Percentiles rank a stretch among this genome's conserved stretches.
Conservation (phyloP, 352 stramenopile genomes). For the Globisporangium middletonii region DNA sequence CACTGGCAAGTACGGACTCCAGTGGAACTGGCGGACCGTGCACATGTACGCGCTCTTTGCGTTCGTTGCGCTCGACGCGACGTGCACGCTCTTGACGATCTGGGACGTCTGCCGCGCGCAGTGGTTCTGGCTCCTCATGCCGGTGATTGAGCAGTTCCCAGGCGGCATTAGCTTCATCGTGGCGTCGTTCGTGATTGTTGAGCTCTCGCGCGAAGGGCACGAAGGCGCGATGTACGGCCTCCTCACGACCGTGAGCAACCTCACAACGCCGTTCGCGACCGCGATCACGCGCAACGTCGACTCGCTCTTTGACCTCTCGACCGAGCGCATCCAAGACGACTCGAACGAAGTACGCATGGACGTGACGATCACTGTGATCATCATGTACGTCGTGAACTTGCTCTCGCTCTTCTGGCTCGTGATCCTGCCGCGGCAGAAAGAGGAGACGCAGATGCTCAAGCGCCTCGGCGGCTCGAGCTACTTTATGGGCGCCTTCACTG, state of each 20-base stretch:
- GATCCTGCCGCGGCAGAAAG: conserved; percentile 61
- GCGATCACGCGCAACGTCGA: conserved; percentile 38
- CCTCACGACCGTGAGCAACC: conserved; percentile 56
- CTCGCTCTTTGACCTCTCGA: conserved; percentile 32
- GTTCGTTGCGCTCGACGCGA: conserved; percentile 31
- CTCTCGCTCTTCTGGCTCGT: conserved; percentile 42
- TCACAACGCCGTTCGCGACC: conserved; percentile 35
- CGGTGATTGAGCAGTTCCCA: conserved; percentile 40
- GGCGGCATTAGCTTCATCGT: conserved; percentile 52
- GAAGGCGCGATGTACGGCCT: conserved; percentile 63
- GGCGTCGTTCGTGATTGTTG: conserved; percentile 48
- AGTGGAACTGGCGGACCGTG: conserved; percentile 52
- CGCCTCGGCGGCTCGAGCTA: conserved; percentile 41
- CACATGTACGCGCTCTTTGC: conserved; percentile 23
- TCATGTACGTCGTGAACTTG: conserved; percentile 51
- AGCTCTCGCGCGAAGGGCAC: conserved; percentile 47
- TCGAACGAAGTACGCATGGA: conserved; percentile 32
- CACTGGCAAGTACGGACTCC: conserved; percentile 41
- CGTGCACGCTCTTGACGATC: conserved; percentile 34
- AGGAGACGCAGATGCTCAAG: conserved; percentile 62
- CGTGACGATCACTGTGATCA: conserved; percentile 39
- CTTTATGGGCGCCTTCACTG: conserved; percentile 40
- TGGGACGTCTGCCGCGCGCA: conserved; percentile 42
- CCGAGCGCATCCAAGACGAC: conserved; percentile 49
- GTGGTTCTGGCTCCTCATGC: conserved; percentile 50